Evolutionary conservation across 306 rosid species (phyloP).

Genomic region (Glycine tomentella): DNA sequence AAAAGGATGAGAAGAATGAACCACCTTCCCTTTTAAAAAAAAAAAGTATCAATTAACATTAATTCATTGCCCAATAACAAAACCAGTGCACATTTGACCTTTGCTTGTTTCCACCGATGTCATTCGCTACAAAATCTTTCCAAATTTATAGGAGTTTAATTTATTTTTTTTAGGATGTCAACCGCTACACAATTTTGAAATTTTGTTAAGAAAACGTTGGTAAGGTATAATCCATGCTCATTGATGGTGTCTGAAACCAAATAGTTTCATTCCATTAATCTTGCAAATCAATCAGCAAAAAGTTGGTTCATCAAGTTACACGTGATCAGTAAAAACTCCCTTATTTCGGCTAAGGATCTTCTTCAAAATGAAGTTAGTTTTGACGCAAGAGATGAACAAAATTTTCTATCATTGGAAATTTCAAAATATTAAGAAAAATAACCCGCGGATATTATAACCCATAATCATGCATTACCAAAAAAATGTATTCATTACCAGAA

Average conservation of each 20-base stretch:
- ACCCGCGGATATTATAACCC: too few species aligned
- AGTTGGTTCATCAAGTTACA: neutral
- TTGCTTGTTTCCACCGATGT: neutral
- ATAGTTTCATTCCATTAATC: neutral
- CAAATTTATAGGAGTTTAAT: too few species aligned
- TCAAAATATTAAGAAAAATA: neutral
- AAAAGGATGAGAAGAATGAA: neutral
- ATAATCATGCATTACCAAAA: too few species aligned
- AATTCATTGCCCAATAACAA: neutral
- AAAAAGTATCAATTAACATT: neutral
- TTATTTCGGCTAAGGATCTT: neutral
- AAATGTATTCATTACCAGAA: too few species aligned
- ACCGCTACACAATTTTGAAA: too few species aligned
- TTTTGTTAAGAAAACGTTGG: too few species aligned
- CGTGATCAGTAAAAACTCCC: neutral
- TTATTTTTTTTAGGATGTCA: too few species aligned
- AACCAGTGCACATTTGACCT: neutral
- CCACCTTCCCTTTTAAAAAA: neutral
- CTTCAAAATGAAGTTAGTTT: neutral
- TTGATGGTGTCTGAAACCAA: neutral
- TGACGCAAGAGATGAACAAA: neutral
- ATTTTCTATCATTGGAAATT: neutral
- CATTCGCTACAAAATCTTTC: too few species aligned
- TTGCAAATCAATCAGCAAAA: conserved; percentile 7
- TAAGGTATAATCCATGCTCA: neutral